Conservation (phyloP, 2,329 filamentous ascomycete genomes). For the Clonostachys rhizophaga region DNA sequence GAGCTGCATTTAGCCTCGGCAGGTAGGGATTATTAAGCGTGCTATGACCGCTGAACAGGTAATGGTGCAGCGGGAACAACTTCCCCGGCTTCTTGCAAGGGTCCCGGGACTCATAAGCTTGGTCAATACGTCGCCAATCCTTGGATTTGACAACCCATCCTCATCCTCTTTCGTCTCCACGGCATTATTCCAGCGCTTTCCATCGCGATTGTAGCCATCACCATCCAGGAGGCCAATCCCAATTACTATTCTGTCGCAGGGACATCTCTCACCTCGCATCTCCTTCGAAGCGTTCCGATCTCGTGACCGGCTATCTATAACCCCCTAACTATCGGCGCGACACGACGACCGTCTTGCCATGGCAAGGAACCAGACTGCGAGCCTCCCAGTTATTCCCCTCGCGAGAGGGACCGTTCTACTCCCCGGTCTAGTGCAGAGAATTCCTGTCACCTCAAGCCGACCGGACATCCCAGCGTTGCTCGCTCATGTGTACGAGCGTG, state of each 20-base stretch:
- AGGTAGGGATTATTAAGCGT: neutral
- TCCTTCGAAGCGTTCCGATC: neutral
- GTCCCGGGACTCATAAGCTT: too few relatives aligned
- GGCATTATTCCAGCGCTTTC: neutral
- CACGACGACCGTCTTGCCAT: conserved; percentile 15
- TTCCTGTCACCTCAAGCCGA: conserved; percentile 73
- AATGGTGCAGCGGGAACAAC: too few relatives aligned
- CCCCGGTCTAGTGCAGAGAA: conserved; percentile 79
- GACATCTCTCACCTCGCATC: neutral
- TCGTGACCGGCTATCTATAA: neutral
- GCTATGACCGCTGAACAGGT: too few relatives aligned
- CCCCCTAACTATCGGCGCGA: neutral
- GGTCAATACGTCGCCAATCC: too few relatives aligned
- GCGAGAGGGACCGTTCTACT: conserved; percentile 77
- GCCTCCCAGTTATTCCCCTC: conserved; percentile 76
- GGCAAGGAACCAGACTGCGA: conserved; percentile 34
- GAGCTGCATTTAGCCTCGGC: conserved; percentile 3
- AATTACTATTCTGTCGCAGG: neutral
- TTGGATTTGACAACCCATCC: neutral
- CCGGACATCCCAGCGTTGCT: conserved; percentile 87
- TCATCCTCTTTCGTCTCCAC: neutral
- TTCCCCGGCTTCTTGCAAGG: too few relatives aligned
- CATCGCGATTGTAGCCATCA: too few relatives aligned
- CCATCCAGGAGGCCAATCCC: too few relatives aligned
- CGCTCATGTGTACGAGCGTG: conserved; percentile 76